Base-by-base conservation (phyloP, 805 yeast species). In the Jamesozyma rosinii region DNA sequence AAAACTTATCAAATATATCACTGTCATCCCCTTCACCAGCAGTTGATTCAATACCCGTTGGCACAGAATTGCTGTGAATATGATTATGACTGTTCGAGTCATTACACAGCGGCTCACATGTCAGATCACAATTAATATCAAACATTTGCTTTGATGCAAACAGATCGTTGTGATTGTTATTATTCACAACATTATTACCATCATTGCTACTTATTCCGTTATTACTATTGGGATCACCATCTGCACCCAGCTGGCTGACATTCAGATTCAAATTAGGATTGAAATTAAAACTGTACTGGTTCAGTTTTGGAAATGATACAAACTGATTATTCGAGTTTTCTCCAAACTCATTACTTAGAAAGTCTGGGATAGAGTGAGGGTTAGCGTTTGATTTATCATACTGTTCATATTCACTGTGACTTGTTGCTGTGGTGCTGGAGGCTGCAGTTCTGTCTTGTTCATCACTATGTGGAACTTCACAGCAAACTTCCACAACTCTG, bases 401-500 rank as follows among this genome's bases (percentile, higher is more conserved):
- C 9, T 27, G 9, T 13, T 30, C 18, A 15, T 32, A n/a, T 15
- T 32, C 4, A n/a, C 17, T 14, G 8, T 15, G 5, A 32, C n/a
- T 15, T 3, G 17, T 15, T 15, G n/a, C 17, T n/a, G 15, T 30
- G 11, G 38, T 17, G 15, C 22, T 18, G 2, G 19, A 34, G 17
- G 15, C 32, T 20, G 5, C 11, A 18, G 22, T 18, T 18, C 37
- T 35, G 14, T 32, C 4, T 6, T 22, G 27, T 4, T 17, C 14
- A 2, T 37, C 6, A 37, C 27, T 49, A 48, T 66, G 70, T 5
- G 57, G 51, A 30, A 58, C 55, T 24, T 67, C 70, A 53, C 72
- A 69, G 43, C 72, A 68, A 1, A 68, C 58, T 46, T 68, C 72
- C 32, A 69, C 52, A 15, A 68, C 52, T 45, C 63, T 64, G 0